A percentile compares a stretch with the other conserved stretches of the same genome.
phyloP scores from a whole-genome alignment of 139 green algal genomes.

The Tetradesmus obliquus region DNA sequence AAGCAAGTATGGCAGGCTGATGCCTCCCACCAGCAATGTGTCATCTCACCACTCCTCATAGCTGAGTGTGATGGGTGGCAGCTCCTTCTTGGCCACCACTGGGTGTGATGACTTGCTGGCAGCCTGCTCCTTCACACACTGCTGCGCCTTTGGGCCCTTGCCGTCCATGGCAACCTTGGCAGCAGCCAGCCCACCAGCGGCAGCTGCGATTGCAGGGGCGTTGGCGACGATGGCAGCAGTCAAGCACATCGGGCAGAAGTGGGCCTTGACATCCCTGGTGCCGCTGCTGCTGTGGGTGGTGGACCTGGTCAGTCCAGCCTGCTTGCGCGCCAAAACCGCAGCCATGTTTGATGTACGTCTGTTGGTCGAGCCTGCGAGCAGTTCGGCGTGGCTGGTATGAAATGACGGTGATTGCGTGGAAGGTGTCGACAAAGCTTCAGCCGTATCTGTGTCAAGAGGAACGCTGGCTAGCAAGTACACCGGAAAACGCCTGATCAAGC shows the following conservation, averaged over 20 bases:
- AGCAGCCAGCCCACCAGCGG: conserved; percentile 31
- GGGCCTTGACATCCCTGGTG: background rate
- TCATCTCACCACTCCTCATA: conserved; percentile 7
- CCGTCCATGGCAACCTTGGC: conserved; percentile 14
- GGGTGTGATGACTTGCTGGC: background rate
- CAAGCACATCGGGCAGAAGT: background rate
- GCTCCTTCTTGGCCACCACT: conserved; percentile 8
- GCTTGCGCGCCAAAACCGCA: background rate
- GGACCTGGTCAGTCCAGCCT: background rate
- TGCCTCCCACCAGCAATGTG: too few relatives aligned
- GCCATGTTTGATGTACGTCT: background rate
- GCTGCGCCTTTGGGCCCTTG: background rate
- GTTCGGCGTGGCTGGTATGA: background rate
- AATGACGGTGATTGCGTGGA: conserved; percentile 1
- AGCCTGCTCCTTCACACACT: background rate
- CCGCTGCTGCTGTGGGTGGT: background rate
- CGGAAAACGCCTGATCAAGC: background rate
- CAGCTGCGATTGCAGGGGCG: conserved; percentile 33
- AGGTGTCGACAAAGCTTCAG: background rate
- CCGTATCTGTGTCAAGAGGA: background rate
- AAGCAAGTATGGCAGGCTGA: background rate
- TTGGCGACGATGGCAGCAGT: conserved; percentile 33
- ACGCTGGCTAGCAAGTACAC: background rate
- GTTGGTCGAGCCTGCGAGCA: background rate
- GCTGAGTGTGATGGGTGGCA: background rate